Conservation (phyloP, 1,284 basidiomycete genomes). For the Moesziomyces parantarcticus region DNA sequence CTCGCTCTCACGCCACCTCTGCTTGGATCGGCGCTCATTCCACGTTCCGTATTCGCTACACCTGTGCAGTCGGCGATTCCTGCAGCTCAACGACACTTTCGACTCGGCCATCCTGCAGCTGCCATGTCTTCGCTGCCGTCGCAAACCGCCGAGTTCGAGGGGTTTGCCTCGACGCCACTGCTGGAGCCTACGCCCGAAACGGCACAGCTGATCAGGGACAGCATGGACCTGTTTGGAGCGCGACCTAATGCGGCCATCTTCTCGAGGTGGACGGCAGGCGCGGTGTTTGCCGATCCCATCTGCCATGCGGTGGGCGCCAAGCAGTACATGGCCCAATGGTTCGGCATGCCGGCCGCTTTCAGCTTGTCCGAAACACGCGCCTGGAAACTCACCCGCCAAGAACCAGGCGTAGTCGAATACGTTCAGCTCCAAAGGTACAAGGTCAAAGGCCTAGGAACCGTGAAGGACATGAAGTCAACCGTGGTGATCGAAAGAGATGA, state of each 20-base stretch:
- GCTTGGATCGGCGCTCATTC: neutral
- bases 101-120: conserved; percentile 18
- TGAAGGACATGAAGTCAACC: conserved; percentile 74
- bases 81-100: conserved; percentile 11
- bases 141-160: conserved; percentile 4
- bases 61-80: neutral
- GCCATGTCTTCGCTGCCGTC: conserved; percentile 14
- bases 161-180: conserved; percentile 4
- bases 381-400: conserved; percentile 71
- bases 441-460: conserved; percentile 70
- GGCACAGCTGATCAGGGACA: conserved; percentile 19
- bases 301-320: conserved; percentile 19
- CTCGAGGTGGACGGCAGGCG: conserved; percentile 73
- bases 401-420: conserved; percentile 74
- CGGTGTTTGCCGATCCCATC: conserved; percentile 73
- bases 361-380: conserved; percentile 72
- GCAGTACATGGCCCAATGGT: conserved; percentile 71
- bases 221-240: conserved; percentile 72
- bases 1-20: neutral
- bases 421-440: conserved; percentile 75
- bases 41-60: neutral
- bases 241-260: conserved; percentile 74
- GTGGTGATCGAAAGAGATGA: conserved; percentile 76
- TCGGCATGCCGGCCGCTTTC: conserved; percentile 75
- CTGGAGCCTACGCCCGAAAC: conserved; percentile 8